Conservation (phyloP, 306 rosid genomes). For the Castanea crenata region DNA sequence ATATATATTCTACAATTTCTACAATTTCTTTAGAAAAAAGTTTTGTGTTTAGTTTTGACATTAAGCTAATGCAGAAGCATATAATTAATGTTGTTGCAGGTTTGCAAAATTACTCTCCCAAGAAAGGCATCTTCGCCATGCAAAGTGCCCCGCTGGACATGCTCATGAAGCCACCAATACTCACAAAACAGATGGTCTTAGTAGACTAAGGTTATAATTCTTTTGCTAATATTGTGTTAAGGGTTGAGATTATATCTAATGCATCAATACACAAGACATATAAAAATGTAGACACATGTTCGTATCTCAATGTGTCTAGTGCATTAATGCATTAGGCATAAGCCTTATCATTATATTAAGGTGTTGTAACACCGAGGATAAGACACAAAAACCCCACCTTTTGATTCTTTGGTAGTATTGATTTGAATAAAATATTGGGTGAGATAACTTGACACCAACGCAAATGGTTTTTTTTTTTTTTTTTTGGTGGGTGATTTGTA, state of each 20-base stretch:
- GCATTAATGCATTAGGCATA: no score
- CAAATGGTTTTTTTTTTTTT: background rate
- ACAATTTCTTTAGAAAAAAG: background rate
- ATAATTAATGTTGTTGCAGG: constrained; percentile 20
- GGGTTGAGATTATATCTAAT: no score
- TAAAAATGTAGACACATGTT: no score
- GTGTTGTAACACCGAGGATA: background rate
- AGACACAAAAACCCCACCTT: background rate
- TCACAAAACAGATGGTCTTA: background rate
- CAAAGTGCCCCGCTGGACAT: constrained; percentile 19
- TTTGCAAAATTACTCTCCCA: constrained; percentile 50
- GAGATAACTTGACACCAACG: background rate
- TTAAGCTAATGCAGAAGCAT: background rate
- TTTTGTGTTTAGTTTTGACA: background rate
- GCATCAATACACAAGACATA: no score
- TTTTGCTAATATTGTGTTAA: background rate
- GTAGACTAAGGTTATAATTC: background rate
- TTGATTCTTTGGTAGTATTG: background rate
- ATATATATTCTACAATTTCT: background rate
- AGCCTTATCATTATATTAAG: no score
- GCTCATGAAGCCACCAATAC: background rate
- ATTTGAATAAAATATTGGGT: background rate
- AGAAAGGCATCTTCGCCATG: constrained; percentile 42
- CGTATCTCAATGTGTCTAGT: accelerated
- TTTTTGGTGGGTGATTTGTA: background rate